These are phyloP conservation scores for Geotrichum histeridarum DNA, from an alignment of 1,139 yeast genomes.

Conservation along the genomic window DNA sequence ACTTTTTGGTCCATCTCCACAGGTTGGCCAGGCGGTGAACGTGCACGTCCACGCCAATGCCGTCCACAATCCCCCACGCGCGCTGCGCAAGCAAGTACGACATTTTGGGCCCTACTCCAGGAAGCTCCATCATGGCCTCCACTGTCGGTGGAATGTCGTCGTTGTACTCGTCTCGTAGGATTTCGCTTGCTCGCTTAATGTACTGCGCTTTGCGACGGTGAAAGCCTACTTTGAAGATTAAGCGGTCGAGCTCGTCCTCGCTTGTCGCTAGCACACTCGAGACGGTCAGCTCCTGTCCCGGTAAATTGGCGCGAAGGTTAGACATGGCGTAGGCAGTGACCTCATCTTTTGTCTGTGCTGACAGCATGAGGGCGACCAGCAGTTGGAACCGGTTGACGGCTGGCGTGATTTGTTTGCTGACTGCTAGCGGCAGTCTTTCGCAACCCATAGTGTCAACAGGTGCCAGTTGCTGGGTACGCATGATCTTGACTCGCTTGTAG, in stretches of 20 bases:
- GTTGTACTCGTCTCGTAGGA: conserved; percentile 47
- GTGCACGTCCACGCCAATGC: conserved; percentile 94
- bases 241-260: conserved; percentile 54
- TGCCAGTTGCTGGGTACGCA: conserved; percentile 60
- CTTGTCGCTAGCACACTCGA: conserved; percentile 44
- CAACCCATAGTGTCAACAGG: conserved; percentile 93
- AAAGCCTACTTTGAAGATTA: conserved; percentile 81
- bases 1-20: conserved; percentile 70
- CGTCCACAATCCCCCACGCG: conserved; percentile 69
- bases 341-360: conserved; percentile 91
- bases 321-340: conserved; percentile 70
- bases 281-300: conserved; percentile 33
- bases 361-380: conserved; percentile 73
- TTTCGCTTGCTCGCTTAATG: conserved; percentile 56
- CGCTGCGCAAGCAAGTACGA: conserved; percentile 73
- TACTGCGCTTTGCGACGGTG: conserved; percentile 73
- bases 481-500: conserved; percentile 56
- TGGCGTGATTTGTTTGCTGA: conserved; percentile 29
- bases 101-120: conserved; percentile 98
- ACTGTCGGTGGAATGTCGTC: conserved; percentile 63
- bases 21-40: conserved; percentile 73
- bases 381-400: conserved; percentile 63
- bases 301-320: conserved; percentile 45
- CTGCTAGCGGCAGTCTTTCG: conserved; percentile 56
- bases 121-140: conserved; percentile 60